These are phyloP conservation scores for Mycena chlorophos DNA, from an alignment of 768 basidiomycete genomes.

Conservation along the genomic window DNA sequence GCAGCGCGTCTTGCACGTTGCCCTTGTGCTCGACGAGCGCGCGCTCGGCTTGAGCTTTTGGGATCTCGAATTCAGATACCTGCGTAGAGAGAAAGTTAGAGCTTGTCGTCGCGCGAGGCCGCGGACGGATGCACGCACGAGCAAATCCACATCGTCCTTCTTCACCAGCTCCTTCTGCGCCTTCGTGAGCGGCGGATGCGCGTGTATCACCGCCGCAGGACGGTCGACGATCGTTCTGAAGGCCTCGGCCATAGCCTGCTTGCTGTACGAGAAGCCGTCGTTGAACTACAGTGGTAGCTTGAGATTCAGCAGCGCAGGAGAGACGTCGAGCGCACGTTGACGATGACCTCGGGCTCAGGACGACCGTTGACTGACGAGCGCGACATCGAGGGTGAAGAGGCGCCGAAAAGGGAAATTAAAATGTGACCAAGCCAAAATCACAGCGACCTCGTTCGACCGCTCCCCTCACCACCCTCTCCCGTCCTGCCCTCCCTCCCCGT, in stretches of 20 bases:
- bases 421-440: background rate
- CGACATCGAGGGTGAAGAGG: constrained; percentile 7
- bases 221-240: constrained; percentile 61
- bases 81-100: constrained; percentile 23
- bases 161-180: constrained; percentile 48
- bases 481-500: background rate
- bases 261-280: constrained; percentile 69
- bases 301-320: background rate
- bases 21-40: constrained; percentile 53
- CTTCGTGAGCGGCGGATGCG: constrained; percentile 32
- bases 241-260: constrained; percentile 65
- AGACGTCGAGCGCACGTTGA: constrained; percentile 48
- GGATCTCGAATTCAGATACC: constrained; percentile 67
- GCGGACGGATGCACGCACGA: constrained; percentile 43
- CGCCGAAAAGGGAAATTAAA: background rate
- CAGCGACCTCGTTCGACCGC: constrained; percentile 3
- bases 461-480: constrained; percentile 5
- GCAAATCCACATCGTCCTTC: constrained; percentile 63
- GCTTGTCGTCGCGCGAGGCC: constrained; percentile 1
- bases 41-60: constrained; percentile 59
- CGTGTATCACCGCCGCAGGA: constrained; percentile 32
- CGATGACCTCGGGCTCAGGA: constrained; percentile 64
- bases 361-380: constrained; percentile 43
- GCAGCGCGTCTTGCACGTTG: constrained; percentile 53
- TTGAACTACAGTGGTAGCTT: constrained; percentile 43